Conservation (phyloP, 2,329 filamentous ascomycete species). For the Macrophomina pseudophaseolina region DNA sequence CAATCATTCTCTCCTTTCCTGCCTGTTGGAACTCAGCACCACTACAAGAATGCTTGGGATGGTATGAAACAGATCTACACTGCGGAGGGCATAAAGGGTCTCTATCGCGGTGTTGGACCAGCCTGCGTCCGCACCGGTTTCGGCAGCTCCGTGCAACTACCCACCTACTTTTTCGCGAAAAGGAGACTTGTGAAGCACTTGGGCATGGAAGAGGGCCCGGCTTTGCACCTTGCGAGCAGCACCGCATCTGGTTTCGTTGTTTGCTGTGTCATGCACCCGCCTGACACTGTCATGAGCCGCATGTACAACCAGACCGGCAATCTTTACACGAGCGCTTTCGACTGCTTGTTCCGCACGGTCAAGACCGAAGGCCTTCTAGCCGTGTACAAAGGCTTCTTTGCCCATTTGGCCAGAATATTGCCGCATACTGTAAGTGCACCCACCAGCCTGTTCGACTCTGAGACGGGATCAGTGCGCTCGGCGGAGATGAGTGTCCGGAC, state of each 20-base stretch:
- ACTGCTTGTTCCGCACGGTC: conserved; percentile 89
- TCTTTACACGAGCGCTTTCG: conserved; percentile 90
- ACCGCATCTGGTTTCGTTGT: conserved; percentile 93
- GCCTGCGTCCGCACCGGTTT: conserved; percentile 97
- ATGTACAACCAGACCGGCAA: conserved; percentile 99
- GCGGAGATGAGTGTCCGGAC: neutral
- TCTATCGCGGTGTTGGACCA: conserved; percentile 89
- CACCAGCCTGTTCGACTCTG: neutral
- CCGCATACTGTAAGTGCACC: conserved; percentile 74
- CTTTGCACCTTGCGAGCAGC: conserved; percentile 86
- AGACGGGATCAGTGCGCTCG: neutral
- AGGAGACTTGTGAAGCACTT: conserved; percentile 79
- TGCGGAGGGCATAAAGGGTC: conserved; percentile 75
- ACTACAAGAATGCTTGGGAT: conserved; percentile 84
- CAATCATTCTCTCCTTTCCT: conserved; percentile 93
- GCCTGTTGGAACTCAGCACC: conserved; percentile 95
- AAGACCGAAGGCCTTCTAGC: conserved; percentile 89
- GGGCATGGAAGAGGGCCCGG: conserved; percentile 88
- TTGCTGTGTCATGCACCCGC: conserved; percentile 97
- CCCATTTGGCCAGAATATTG: conserved; percentile 89
- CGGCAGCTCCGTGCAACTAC: conserved; percentile 92
- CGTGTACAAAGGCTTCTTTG: conserved; percentile 97
- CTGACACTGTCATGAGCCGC: conserved; percentile 98
- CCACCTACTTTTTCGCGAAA: conserved; percentile 98
- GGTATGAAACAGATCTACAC: conserved; percentile 80